phyloP scores from a whole-genome alignment of 2,329 filamentous ascomycete species.

The Calonectria pseudoturangicola region DNA sequence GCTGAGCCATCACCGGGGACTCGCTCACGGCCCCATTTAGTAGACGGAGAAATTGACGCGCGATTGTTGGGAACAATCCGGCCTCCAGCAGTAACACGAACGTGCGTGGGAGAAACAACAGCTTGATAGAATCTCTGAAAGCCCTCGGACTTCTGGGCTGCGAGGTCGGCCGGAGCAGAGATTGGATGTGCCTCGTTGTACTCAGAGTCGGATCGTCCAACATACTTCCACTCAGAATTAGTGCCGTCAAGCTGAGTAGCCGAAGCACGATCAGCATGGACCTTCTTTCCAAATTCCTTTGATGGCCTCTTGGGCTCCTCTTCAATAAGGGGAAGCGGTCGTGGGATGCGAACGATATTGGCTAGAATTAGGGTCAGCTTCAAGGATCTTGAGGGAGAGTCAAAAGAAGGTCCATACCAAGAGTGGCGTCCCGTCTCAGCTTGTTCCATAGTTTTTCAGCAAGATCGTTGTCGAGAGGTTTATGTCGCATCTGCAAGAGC shows the following conservation, averaged over 20 bases:
- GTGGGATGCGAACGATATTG: conserved; percentile 58
- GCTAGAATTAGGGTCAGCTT: conserved; percentile 47
- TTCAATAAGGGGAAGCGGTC: conserved; percentile 56
- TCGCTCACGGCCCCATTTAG: conserved; percentile 69
- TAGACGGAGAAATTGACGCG: conserved; percentile 70
- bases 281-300: conserved; percentile 31
- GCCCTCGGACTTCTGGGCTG: conserved; percentile 77
- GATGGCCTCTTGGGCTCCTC: conserved; percentile 53
- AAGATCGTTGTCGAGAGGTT: conserved; percentile 53
- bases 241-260: conserved; percentile 63
- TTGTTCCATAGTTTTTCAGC: conserved; percentile 56
- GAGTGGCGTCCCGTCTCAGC: conserved; percentile 62
- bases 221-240: conserved; percentile 66
- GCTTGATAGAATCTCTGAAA: conserved; percentile 81
- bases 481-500: conserved; percentile 62
- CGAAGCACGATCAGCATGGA: conserved; percentile 41
- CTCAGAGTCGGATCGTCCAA: conserved; percentile 67
- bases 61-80: conserved; percentile 80
- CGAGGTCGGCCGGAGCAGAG: conserved; percentile 71
- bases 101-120: conserved; percentile 80
- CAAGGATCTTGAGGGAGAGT: not conserved
- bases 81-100: conserved; percentile 80
- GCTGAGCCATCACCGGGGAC: conserved; percentile 47
- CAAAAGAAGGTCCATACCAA: conserved; percentile 59
- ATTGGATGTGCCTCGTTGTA: conserved; percentile 67